These are phyloP conservation scores for Apiospora malaysiana DNA, from an alignment of 2,329 filamentous ascomycete genomes.

Conservation along the genomic window DNA sequence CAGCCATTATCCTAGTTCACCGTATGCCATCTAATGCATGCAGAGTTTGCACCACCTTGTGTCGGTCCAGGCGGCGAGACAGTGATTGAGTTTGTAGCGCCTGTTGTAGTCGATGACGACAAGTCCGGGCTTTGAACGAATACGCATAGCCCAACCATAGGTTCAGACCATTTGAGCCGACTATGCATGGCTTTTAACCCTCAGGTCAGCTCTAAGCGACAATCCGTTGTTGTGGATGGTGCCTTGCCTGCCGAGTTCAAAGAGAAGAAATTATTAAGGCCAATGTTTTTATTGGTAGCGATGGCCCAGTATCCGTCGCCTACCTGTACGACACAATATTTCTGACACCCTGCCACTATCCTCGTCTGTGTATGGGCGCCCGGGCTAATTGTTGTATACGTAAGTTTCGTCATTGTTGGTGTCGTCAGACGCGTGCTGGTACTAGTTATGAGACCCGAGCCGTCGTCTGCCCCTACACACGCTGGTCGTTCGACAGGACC, in stretches of 20 bases:
- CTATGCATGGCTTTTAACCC: neutral
- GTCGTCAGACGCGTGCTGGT: neutral
- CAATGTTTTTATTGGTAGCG: neutral
- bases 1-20: neutral
- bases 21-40: slow-evolving; percentile 1
- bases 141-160: neutral
- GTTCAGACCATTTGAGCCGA: neutral
- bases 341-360: neutral
- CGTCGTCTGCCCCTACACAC: neutral
- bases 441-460: neutral
- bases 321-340: neutral
- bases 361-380: neutral
- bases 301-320: neutral
- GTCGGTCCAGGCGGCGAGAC: neutral
- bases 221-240: no score
- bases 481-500: neutral
- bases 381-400: neutral
- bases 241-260: neutral
- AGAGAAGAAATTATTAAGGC: neutral
- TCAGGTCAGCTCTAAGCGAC: no score
- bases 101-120: neutral
- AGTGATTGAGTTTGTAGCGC: neutral
- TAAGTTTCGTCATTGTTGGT: neutral
- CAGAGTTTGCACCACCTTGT: neutral
- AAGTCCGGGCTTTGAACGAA: neutral